Evolutionary conservation across 1,139 yeast genomes (phyloP).

Genomic region (Yamadazyma diospyri): DNA sequence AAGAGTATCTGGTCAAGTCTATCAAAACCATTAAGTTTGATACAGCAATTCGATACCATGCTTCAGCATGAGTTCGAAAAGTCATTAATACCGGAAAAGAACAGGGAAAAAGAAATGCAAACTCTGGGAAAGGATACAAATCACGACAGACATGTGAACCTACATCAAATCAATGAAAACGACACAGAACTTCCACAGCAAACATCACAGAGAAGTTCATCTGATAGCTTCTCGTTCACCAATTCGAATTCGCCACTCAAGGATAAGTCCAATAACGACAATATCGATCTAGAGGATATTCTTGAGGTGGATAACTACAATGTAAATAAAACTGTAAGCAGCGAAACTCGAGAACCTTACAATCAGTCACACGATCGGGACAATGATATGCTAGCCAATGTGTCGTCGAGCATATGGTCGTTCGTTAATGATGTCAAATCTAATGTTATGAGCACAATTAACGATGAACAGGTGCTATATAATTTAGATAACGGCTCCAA

Average conservation of each 20-base stretch:
- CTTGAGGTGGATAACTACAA: conserved; percentile 1
- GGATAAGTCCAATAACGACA: conserved; percentile 9
- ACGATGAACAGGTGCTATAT: conserved; percentile 25
- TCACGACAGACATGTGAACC: not conserved
- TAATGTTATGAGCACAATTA: conserved; percentile 35
- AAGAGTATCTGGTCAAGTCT: conserved; percentile 33
- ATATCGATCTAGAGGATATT: conserved; percentile 13
- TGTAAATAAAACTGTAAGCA: not conserved
- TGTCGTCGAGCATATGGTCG: conserved; percentile 44
- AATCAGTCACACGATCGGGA: conserved; percentile 3
- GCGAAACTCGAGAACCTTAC: not conserved
- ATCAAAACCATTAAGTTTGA: conserved; percentile 58
- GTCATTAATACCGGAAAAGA: conserved; percentile 26
- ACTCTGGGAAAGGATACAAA: too few species aligned
- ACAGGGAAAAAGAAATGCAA: not conserved
- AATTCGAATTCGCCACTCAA: conserved; percentile 10
- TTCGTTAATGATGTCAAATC: conserved; percentile 43
- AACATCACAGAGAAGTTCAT: not conserved
- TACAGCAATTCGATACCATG: conserved; percentile 67
- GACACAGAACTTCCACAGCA: not conserved
- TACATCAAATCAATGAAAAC: conserved; percentile 1
- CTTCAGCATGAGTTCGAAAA: conserved; percentile 64
- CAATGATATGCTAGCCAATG: conserved; percentile 42
- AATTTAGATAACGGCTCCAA: conserved; percentile 28
- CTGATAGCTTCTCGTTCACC: conserved; percentile 4